phyloP scores from a whole-genome alignment of 345 rosid genomes.

The Linum lewisii region DNA sequence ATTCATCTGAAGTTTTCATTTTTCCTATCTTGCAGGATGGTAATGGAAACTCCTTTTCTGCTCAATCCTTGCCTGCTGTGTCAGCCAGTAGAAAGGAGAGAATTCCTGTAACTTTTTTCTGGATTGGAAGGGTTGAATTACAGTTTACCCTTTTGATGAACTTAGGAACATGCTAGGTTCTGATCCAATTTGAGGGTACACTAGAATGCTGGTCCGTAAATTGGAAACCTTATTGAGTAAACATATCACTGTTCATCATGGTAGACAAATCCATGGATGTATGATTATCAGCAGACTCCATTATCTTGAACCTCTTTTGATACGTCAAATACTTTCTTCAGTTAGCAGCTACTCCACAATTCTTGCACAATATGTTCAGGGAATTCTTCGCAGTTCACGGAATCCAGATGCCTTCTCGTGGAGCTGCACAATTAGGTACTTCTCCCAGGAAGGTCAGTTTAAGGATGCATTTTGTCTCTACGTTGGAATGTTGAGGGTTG shows the following conservation, averaged over 20 bases:
- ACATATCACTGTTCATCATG: conserved; percentile 22
- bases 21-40: not conserved
- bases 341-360: conserved; percentile 29
- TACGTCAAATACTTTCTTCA: conserved; percentile 35
- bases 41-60: not conserved
- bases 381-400: conserved; percentile 26
- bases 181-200: not conserved
- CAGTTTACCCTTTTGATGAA: not conserved
- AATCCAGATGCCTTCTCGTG: conserved; percentile 42
- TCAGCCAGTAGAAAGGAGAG: not conserved
- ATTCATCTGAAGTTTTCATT: not conserved
- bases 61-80: not conserved
- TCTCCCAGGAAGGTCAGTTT: conserved; percentile 47
- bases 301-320: conserved; percentile 36
- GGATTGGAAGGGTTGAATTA: not conserved
- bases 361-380: conserved; percentile 27
- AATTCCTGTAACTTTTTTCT: not conserved
- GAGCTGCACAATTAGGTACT: conserved; percentile 50
- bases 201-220: not conserved
- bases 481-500: conserved; percentile 38
- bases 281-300: conserved; percentile 27
- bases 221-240: conserved; percentile 19
- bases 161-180: not conserved
- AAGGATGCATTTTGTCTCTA: conserved; percentile 37
- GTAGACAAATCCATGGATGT: conserved; percentile 43